A percentile compares a stretch with the other conserved stretches of the same genome.
These are phyloP conservation scores for Leishmania lainsoni DNA, from an alignment of 208 protist genomes.

Conservation along the genomic window DNA sequence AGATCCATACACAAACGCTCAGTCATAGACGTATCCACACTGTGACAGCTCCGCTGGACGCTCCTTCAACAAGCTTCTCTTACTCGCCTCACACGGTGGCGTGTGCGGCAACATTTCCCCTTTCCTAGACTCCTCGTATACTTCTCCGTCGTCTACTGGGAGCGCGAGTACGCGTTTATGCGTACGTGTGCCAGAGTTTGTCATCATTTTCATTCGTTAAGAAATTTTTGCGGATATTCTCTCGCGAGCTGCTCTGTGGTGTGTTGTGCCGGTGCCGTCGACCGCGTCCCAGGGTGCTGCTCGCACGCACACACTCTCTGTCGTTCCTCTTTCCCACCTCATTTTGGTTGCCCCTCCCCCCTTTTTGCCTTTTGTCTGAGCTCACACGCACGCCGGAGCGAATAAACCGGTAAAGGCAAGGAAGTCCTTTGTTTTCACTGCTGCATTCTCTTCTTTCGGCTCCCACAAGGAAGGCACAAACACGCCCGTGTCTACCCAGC, in stretches of 20 bases:
- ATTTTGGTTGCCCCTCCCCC: constrained; percentile 12
- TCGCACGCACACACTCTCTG: too few species aligned
- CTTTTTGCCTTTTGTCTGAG: not conserved
- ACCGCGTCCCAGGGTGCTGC: not conserved
- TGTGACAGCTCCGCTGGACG: not conserved
- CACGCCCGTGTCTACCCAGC: not conserved
- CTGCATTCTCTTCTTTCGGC: not conserved
- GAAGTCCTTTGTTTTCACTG: constrained; percentile 15
- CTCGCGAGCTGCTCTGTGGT: not conserved
- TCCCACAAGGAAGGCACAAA: not conserved
- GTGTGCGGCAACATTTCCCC: not conserved
- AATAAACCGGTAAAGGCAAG: not conserved
- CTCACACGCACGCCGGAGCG: not conserved
- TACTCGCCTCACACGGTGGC: not conserved
- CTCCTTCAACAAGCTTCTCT: not conserved
- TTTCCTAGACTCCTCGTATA: not conserved
- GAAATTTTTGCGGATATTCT: not conserved
- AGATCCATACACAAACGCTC: not conserved
- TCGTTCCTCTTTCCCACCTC: not conserved
- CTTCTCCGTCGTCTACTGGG: not conserved
- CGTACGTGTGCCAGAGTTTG: not conserved
- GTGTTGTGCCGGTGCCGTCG: not conserved
- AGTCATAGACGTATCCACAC: not conserved
- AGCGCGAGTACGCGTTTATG: not conserved
- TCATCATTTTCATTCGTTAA: not conserved